Percentiles rank a stretch among this genome's conserved stretches.
Evolutionary conservation across 345 rosid species (phyloP).

Genomic region (Cardamine chenopodiifolia): DNA sequence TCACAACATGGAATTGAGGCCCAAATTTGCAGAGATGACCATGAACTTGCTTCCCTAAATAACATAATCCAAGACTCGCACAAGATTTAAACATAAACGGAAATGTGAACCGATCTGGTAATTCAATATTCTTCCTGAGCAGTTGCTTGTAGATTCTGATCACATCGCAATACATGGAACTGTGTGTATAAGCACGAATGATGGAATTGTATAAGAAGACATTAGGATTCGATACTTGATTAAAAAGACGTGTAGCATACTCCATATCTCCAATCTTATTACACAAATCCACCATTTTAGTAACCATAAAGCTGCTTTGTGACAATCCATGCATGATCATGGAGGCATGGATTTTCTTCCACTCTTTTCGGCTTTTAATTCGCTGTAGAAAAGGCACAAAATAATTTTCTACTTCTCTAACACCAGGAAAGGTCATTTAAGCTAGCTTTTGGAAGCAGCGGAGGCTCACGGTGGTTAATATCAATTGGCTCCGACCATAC

Average conservation of each 20-base stretch:
- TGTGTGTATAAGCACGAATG: constrained; percentile 54
- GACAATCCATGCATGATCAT: constrained; percentile 49
- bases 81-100: constrained; percentile 58
- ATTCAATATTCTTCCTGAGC: constrained; percentile 27
- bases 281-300: constrained; percentile 59
- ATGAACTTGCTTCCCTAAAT: constrained; percentile 53
- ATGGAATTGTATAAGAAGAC: constrained; percentile 58
- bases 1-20: constrained; percentile 41
- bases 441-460: not conserved
- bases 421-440: constrained; percentile 29
- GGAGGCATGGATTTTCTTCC: constrained; percentile 54
- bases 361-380: constrained; percentile 37
- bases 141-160: constrained; percentile 48
- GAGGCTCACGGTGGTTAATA: not conserved
- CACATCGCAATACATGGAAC: constrained; percentile 35
- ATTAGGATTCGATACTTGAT: constrained; percentile 49
- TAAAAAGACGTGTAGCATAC: constrained; percentile 51
- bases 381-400: constrained; percentile 48
- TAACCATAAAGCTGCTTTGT: constrained; percentile 55
- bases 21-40: constrained; percentile 55
- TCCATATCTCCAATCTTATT: constrained; percentile 44
- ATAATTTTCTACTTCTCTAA: constrained; percentile 52
- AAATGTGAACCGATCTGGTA: constrained; percentile 60
- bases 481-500: not conserved
- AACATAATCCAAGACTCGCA: constrained; percentile 42